Conservation (phyloP, 495 filamentous ascomycete genomes). For the Staphylotrichum tortipilum region DNA sequence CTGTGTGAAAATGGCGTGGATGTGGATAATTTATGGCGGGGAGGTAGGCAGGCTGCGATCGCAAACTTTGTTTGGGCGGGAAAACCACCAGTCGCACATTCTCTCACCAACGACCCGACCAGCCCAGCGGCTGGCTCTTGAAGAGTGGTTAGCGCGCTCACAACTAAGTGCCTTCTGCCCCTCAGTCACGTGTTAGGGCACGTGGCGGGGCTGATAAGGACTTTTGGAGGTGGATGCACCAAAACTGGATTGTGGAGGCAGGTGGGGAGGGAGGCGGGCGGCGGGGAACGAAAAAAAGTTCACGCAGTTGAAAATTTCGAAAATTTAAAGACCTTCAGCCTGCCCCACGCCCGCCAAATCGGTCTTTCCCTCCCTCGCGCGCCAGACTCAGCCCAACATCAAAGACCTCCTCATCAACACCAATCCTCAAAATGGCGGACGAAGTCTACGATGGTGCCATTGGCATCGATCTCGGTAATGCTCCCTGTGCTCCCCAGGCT, state of each 20-base stretch:
- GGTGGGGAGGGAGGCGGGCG: slow-evolving; percentile 19
- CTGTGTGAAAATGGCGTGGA: slow-evolving; percentile 5
- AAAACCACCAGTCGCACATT: slow-evolving; percentile 8
- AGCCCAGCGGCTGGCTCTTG: too few relatives aligned
- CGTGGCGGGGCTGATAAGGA: slow-evolving; percentile 7
- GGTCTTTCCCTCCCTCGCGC: slow-evolving; percentile 16
- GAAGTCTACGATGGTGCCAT: slow-evolving; percentile 99
- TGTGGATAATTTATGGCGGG: neutral
- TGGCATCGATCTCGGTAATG: slow-evolving; percentile 96
- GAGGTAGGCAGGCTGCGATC: neutral
- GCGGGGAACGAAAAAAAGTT: slow-evolving; percentile 25
- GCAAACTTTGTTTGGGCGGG: slow-evolving; percentile 8
- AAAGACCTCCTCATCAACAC: slow-evolving; percentile 11
- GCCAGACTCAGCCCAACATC: slow-evolving; percentile 22
- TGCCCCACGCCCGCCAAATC: slow-evolving; percentile 31
- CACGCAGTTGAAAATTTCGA: slow-evolving; percentile 27
- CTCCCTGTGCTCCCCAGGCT: too few relatives aligned
- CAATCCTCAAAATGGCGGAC: slow-evolving; percentile 56
- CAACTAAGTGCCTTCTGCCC: neutral
- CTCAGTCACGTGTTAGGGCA: slow-evolving; percentile 7
- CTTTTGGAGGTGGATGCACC: neutral
- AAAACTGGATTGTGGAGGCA: slow-evolving; percentile 8
- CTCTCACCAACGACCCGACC: neutral
- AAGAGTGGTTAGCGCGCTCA: neutral
- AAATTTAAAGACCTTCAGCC: slow-evolving; percentile 19